Conservation (phyloP, 768 basidiomycete genomes). For the Tephrocybe sp. region DNA sequence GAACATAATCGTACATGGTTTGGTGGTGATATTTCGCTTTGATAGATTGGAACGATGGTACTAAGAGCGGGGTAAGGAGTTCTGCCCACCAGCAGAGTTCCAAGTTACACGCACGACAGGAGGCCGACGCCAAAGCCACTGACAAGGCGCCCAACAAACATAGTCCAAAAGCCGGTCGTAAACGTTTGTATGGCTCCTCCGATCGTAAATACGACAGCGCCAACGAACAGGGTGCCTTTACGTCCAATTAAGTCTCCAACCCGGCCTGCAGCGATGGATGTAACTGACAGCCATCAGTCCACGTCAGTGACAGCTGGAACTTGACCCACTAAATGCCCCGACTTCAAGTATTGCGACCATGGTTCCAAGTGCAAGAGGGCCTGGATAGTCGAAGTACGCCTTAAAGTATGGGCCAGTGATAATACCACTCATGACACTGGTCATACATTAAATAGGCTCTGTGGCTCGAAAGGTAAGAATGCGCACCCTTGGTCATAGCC, state of each 20-base stretch:
- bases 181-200: constrained; percentile 78
- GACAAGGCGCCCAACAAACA: constrained; percentile 64
- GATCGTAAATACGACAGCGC: constrained; percentile 72
- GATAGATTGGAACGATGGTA: constrained; percentile 94
- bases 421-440: constrained; percentile 86
- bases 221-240: constrained; percentile 69
- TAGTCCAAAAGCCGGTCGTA: constrained; percentile 36
- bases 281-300: constrained; percentile 47
- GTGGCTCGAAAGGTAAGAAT: constrained; percentile 9
- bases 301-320: neutral
- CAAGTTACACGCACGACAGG: constrained; percentile 60
- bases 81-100: neutral
- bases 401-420: constrained; percentile 86
- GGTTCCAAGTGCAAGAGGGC: constrained; percentile 75
- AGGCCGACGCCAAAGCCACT: constrained; percentile 76
- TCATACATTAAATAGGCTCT: constrained; percentile 5
- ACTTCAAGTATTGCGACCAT: constrained; percentile 96
- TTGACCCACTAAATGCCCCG: constrained; percentile 77
- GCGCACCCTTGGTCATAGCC: constrained; percentile 85
- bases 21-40: constrained; percentile 94
- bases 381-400: constrained; percentile 79
- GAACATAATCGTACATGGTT: constrained; percentile 59
- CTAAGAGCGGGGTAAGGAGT: constrained; percentile 35
- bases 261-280: constrained; percentile 84
- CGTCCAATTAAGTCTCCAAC: constrained; percentile 77